Base-by-base conservation (phyloP, 1,139 yeast genomes). In the Suhomyces choctaworum region DNA sequence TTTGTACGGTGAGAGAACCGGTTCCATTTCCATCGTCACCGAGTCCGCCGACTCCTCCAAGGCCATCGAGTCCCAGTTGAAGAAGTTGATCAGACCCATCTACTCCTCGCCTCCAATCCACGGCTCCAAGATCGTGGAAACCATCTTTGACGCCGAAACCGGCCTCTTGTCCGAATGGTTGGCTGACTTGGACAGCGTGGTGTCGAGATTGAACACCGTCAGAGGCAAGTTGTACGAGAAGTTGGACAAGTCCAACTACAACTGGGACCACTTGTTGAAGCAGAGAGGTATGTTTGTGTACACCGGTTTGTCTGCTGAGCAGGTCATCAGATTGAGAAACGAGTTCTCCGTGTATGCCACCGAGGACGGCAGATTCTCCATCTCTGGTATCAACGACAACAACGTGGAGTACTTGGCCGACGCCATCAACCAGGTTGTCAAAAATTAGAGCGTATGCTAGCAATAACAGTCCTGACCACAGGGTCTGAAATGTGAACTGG, bases 211-310 rank as follows among this genome's bases (percentile, higher is more conserved):
- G 59, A 78, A 77, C 56, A 66, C 71, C 31, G 90, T 89, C 71
- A 78, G 97, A 62, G 73, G 74, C 39, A 69, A 80, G 44, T 73
- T 84, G 53, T 72, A 70, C 56, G 76, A 80, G 40, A 74, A 68
- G 47, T 70, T 77, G 56, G 78, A 74, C 62, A 69, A 69, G 52
- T 47, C 68, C 43, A 66, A 69, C 46, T 81, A 81, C 56, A 74
- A 78, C 57, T 92, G 97, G 97, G 84, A 82, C 41, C 96, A 87
- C 59, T 75, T 92, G 58, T 71, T 82, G 45, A 73, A 80, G 56
- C 97, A 92, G 65, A 85, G 94, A 61, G 98, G 98, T 56, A 92
- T 92, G 97, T 92, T 92, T 64, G 87, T 90, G 39, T 92, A 76
- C 70, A 90, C 97, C 27, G 96, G 97, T 9, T 75, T 92, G 47